Conservation (phyloP, 352 stramenopile species). For the Phytophthora quininea region DNA sequence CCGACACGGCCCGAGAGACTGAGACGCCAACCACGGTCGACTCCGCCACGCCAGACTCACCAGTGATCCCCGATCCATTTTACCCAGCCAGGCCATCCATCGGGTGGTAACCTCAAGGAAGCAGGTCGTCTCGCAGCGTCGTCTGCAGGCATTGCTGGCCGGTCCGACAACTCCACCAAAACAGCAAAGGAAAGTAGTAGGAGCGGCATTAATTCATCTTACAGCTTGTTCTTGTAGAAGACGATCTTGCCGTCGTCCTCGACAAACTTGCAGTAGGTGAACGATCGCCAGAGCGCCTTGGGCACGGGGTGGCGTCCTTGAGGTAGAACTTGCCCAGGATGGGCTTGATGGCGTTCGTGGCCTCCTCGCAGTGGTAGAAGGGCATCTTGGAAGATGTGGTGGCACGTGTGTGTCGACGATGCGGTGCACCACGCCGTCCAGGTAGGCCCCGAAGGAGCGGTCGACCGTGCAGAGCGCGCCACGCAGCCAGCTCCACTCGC, state of each 20-base stretch:
- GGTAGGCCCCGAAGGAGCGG: constrained; percentile 94
- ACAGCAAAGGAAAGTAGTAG: too few relatives aligned
- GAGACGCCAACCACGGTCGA: neutral
- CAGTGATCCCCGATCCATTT: too few relatives aligned
- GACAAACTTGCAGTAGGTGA: constrained; percentile 94
- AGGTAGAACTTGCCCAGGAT: constrained; percentile 96
- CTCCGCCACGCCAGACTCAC: too few relatives aligned
- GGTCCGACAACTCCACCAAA: too few relatives aligned
- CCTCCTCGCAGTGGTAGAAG: constrained; percentile 97
- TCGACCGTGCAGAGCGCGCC: constrained; percentile 98
- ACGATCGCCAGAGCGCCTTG: constrained; percentile 92
- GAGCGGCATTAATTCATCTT: constrained; percentile 1
- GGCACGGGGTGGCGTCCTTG: constrained; percentile 92
- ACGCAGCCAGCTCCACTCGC: constrained; percentile 97
- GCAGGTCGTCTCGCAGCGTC: too few relatives aligned
- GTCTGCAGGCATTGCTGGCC: too few relatives aligned
- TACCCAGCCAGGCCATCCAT: too few relatives aligned
- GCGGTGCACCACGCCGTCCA: constrained; percentile 97
- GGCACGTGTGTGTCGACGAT: constrained; percentile 98
- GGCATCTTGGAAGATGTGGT: constrained; percentile 99
- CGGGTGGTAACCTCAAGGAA: too few relatives aligned
- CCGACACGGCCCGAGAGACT: too few relatives aligned
- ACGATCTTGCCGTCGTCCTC: constrained; percentile 92
- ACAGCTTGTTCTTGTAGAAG: constrained; percentile 88
- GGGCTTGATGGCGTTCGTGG: constrained; percentile 93